Percentiles rank a stretch among this genome's conserved stretches.
Conservation (phyloP, 2,329 filamentous ascomycete genomes). For the Fusarium dlaminii region DNA sequence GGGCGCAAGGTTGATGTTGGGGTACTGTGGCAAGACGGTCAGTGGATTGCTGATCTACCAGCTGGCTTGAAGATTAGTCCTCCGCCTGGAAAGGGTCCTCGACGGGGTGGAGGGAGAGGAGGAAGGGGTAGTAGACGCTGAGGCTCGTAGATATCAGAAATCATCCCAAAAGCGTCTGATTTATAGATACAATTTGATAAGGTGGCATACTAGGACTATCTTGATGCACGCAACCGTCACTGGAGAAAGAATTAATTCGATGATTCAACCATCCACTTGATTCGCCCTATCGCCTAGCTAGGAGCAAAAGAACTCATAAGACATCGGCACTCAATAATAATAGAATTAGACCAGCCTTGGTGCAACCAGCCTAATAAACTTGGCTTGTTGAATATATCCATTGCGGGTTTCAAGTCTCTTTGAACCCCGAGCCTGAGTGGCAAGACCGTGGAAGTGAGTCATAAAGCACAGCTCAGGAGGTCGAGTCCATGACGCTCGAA, state of each 20-base stretch:
- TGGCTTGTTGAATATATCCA: not conserved
- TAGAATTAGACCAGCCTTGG: not conserved
- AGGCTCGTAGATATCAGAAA: conserved; percentile 12
- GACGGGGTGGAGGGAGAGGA: conserved; percentile 53
- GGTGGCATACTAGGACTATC: not conserved
- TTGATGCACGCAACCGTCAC: not conserved
- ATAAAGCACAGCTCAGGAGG: not conserved
- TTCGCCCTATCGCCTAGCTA: not conserved
- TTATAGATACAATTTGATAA: not conserved
- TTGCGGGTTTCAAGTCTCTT: not conserved
- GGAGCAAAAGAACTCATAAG: not conserved
- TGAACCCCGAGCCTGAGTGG: not conserved
- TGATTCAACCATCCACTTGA: not conserved
- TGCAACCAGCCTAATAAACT: not conserved
- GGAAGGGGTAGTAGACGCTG: conserved; percentile 36
- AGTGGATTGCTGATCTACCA: conserved; percentile 73
- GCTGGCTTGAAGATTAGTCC: conserved; percentile 60
- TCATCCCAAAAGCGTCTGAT: not conserved
- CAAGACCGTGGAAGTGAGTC: not conserved
- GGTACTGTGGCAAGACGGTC: conserved; percentile 76
- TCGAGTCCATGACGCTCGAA: not conserved
- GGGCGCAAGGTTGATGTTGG: conserved; percentile 68
- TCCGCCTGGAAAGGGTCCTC: conserved; percentile 60
- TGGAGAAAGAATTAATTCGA: not conserved
- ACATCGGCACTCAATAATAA: not conserved